phyloP scores from a whole-genome alignment of 129 eudicot genomes.

The Arctium lappa region DNA sequence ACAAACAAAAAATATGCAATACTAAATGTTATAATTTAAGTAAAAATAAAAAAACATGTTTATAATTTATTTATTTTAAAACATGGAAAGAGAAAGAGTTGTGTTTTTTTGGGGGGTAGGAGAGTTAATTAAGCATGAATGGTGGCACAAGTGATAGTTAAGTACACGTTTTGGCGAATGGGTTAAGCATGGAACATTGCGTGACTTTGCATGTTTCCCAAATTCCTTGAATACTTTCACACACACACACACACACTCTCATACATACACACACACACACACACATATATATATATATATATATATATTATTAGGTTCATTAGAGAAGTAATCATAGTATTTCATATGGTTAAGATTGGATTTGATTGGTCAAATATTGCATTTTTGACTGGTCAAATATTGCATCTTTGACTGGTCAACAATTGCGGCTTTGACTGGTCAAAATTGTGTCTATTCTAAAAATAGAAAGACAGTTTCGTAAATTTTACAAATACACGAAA shows the following conservation, averaged over 20 bases:
- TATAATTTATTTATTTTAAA: too few species aligned
- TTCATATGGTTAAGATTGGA: too few species aligned
- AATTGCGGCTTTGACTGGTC: too few species aligned
- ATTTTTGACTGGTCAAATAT: too few species aligned
- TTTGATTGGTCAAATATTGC: too few species aligned
- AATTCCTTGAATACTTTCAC: constrained; percentile 22
- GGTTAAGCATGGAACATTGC: constrained; percentile 40
- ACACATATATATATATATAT: too few species aligned
- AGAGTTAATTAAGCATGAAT: constrained; percentile 26
- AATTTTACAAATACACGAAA: too few species aligned
- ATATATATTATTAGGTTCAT: too few species aligned
- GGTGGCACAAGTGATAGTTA: constrained; percentile 23
- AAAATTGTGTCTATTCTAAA: too few species aligned
- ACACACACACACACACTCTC: not conserved
- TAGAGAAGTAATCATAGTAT: too few species aligned
- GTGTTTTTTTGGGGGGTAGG: not conserved
- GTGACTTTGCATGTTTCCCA: constrained; percentile 33
- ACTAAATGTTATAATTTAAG: not conserved
- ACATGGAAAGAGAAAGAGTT: not conserved
- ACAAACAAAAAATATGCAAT: not conserved
- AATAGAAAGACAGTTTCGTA: too few species aligned
- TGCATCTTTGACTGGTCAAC: too few species aligned
- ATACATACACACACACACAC: not conserved
- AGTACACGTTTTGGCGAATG: constrained; percentile 37
- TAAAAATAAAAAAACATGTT: not conserved